Evolutionary conservation across 768 basidiomycete genomes (phyloP), one percentile per base, ranked within the genome.

Genomic region (Leccinellum albellum): DNA sequence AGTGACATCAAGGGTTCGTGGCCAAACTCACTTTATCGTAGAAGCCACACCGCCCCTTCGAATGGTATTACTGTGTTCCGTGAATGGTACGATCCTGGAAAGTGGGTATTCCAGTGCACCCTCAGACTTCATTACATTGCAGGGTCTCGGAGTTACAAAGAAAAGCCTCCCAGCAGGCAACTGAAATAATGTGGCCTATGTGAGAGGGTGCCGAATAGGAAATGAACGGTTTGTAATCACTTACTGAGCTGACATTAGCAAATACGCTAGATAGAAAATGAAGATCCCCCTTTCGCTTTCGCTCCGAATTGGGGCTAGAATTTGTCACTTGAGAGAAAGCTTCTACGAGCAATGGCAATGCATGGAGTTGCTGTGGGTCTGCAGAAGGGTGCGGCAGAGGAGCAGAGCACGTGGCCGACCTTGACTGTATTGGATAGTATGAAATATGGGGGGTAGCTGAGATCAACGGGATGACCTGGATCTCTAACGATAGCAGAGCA

Each of bases 201-300:
- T 51, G 63, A 54, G 50, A 54, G 50, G 23, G 51, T 46, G 33
- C 44, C 6, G n/a, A 28, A 50, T 31, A 29, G 7, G 35, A 51
- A 51, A 56, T 21, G 50, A 50, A 24, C 6, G 7, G 33, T 21
- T 26, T 47, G 28, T 26, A 20, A 37, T 21, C 13, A 77, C 86
- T 66, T 67, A 94, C 95, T 61, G 83, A 81, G 51, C 83, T 89
- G 54, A 97, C 73, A 68, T 98, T 98, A 12, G 94, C 94, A 67
- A 98, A 97, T 13, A 98, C 96, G 61, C 88, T 91, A 1, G 95
- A 86, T 21, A 98, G 76, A 73, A 98, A 98, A 73, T 98, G 89
- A 17, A 96, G 79, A 47, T 88, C 79, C 49, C 86, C 92, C 74
- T 94, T 94, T 46, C 86, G 76, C 42, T 72, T 69, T 48, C 79